phyloP scores from a whole-genome alignment of 768 basidiomycete species.

The Suillus subluteus region DNA sequence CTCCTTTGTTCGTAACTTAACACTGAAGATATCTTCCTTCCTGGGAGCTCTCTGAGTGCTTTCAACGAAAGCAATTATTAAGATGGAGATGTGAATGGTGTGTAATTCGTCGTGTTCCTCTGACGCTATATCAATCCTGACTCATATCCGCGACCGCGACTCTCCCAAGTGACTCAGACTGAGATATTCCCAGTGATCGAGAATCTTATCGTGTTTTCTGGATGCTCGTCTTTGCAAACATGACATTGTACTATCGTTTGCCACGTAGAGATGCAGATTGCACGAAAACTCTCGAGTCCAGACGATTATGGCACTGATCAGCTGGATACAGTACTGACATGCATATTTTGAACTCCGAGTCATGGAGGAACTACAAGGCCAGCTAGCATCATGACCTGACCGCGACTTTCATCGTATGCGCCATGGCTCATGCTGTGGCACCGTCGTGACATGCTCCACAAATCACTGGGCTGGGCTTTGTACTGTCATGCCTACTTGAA shows the following conservation, averaged over 20 bases:
- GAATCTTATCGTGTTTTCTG: background rate
- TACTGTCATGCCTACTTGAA: background rate
- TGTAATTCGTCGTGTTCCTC: background rate
- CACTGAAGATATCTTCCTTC: background rate
- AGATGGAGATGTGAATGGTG: background rate
- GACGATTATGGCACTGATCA: slow-evolving; percentile 45
- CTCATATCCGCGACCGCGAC: background rate
- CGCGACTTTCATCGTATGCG: slow-evolving; percentile 89
- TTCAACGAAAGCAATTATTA: background rate
- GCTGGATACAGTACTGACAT: slow-evolving; percentile 57
- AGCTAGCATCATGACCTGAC: slow-evolving; percentile 95
- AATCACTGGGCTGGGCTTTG: background rate
- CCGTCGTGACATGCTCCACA: background rate
- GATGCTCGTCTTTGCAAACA: background rate
- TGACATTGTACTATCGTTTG: background rate
- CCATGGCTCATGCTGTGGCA: slow-evolving; percentile 2
- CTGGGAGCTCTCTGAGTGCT: background rate
- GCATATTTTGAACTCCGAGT: slow-evolving; percentile 40
- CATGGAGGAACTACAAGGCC: slow-evolving; percentile 70
- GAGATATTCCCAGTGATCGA: background rate
- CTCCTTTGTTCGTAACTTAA: background rate
- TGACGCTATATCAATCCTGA: background rate
- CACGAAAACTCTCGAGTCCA: background rate
- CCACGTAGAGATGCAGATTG: background rate
- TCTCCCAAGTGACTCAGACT: background rate